Conservation (phyloP, 129 eudicot genomes). For the Lonicera japonica region DNA sequence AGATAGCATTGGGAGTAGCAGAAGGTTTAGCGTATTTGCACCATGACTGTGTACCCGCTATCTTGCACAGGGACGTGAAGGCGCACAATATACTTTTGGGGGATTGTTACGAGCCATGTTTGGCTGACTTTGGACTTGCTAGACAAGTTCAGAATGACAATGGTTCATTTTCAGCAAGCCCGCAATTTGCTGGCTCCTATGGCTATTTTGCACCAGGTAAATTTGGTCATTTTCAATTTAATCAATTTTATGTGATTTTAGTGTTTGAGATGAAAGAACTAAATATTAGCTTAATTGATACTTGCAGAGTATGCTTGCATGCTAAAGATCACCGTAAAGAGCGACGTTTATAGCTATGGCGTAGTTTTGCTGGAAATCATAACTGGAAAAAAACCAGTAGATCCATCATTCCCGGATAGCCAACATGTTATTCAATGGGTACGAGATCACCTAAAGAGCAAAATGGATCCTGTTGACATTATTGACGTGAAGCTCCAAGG, state of each 20-base stretch:
- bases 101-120: constrained; percentile 69
- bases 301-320: constrained; percentile 62
- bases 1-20: constrained; percentile 87
- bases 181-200: constrained; percentile 89
- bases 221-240: background rate
- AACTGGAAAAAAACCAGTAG: constrained; percentile 72
- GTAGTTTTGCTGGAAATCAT: constrained; percentile 79
- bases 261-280: no score
- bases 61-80: constrained; percentile 90
- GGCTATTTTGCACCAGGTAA: constrained; percentile 98
- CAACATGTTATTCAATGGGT: constrained; percentile 91
- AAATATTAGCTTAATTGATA: background rate
- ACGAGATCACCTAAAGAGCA: constrained; percentile 71
- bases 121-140: constrained; percentile 92
- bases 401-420: constrained; percentile 65
- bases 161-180: constrained; percentile 48
- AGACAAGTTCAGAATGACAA: constrained; percentile 66
- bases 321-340: constrained; percentile 75
- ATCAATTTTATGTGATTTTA: no score
- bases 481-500: constrained; percentile 77
- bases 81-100: constrained; percentile 74
- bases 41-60: constrained; percentile 88
- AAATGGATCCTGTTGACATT: constrained; percentile 60
- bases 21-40: constrained; percentile 90
- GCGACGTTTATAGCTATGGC: constrained; percentile 85